Evolutionary conservation across 1,284 basidiomycete species (phyloP).

Genomic region (Malassezia pachydermatis): DNA sequence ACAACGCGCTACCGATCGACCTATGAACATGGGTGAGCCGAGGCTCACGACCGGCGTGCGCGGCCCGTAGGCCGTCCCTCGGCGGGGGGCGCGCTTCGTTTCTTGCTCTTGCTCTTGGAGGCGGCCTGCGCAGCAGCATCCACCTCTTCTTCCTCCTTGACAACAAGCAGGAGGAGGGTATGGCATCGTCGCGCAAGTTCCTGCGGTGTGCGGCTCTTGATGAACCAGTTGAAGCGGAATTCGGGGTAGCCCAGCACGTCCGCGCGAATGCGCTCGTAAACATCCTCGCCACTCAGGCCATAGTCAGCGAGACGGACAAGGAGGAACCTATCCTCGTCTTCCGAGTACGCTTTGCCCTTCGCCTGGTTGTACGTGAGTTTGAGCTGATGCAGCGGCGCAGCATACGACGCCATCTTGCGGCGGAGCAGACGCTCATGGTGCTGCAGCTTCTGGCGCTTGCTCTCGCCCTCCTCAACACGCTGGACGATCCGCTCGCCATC

Average conservation of each 20-base stretch:
- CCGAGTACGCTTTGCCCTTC: slow-evolving; percentile 82
- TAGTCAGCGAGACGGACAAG: slow-evolving; percentile 83
- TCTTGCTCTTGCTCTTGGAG: slow-evolving; percentile 9
- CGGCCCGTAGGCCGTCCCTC: slow-evolving; percentile 6
- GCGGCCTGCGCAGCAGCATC: slow-evolving; percentile 9
- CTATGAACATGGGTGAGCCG: neutral
- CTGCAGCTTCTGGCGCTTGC: slow-evolving; percentile 34
- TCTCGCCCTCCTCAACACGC: slow-evolving; percentile 44
- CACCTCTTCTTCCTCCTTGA: slow-evolving; percentile 61
- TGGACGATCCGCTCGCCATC: slow-evolving; percentile 33
- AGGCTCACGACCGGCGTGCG: slow-evolving; percentile 4
- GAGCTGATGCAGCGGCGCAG: slow-evolving; percentile 33
- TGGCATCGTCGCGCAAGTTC: slow-evolving; percentile 82
- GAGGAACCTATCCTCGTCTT: slow-evolving; percentile 93
- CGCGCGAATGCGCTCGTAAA: slow-evolving; percentile 89
- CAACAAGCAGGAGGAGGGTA: slow-evolving; percentile 77
- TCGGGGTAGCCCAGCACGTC: slow-evolving; percentile 90
- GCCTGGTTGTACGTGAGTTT: slow-evolving; percentile 40
- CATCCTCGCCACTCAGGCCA: slow-evolving; percentile 80
- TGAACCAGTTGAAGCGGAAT: slow-evolving; percentile 92
- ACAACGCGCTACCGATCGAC: too few relatives aligned
- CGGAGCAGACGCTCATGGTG: slow-evolving; percentile 31
- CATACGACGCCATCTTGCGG: slow-evolving; percentile 27
- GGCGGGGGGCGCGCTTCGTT: slow-evolving; percentile 7
- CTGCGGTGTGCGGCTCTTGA: slow-evolving; percentile 83